These are phyloP conservation scores for Calonectria pseudoreteaudii DNA, from an alignment of 2,329 filamentous ascomycete genomes.

Conservation along the genomic window DNA sequence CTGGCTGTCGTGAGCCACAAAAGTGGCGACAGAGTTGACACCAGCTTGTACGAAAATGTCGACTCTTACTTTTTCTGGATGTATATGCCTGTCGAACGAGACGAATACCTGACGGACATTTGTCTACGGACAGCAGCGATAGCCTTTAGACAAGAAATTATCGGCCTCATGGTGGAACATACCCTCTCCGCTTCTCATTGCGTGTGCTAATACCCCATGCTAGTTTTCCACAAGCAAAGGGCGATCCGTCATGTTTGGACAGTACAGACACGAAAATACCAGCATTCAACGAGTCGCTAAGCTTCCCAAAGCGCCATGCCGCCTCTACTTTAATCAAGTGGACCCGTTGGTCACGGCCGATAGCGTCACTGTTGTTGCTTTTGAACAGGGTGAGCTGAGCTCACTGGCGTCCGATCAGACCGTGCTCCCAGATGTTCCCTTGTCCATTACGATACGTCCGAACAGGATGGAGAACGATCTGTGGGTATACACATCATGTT, in stretches of 20 bases:
- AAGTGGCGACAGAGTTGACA: not conserved
- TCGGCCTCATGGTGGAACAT: not conserved
- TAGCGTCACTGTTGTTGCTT: not conserved
- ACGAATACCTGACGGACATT: not conserved
- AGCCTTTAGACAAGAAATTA: not conserved
- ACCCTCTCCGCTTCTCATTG: not conserved
- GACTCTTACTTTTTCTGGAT: conserved; percentile 2
- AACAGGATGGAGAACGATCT: not conserved
- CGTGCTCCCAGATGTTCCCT: not conserved
- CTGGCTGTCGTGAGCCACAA: not conserved
- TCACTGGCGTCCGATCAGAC: not conserved
- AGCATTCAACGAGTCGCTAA: not conserved
- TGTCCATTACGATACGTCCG: not conserved
- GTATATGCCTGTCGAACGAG: not conserved
- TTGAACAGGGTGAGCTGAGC: not conserved
- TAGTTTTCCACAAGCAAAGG: not conserved
- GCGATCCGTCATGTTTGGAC: not conserved
- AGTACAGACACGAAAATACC: not conserved
- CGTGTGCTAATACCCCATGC: not conserved
- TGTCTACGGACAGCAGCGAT: not conserved
- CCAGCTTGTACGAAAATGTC: not conserved
- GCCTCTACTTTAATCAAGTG: not conserved
- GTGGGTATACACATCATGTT: not conserved
- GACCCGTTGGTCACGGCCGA: not conserved
- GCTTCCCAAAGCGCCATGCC: not conserved